phyloP scores from a whole-genome alignment of 352 stramenopile species.

The Globisporangium iwayamae region DNA sequence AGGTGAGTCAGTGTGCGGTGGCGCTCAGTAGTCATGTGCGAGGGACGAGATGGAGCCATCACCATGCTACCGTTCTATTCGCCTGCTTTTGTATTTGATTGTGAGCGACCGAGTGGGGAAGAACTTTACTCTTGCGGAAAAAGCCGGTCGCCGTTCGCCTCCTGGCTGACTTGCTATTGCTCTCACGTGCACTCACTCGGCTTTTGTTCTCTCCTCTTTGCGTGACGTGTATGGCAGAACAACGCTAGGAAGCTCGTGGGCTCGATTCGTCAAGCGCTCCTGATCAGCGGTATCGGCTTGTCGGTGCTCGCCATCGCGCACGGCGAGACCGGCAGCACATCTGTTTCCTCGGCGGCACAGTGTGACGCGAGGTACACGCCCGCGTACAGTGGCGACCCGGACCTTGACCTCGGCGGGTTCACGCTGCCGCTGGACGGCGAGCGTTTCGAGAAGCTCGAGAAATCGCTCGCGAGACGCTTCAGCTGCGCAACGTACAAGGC shows the following conservation, averaged over 20 bases:
- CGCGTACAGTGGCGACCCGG: constrained; percentile 18
- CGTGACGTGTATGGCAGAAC: background rate
- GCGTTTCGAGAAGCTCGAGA: constrained; percentile 35
- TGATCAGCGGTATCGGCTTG: constrained; percentile 45
- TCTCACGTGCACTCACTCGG: background rate
- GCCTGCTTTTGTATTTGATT: background rate
- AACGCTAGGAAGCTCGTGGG: constrained; percentile 2
- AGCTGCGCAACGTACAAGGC: constrained; percentile 64
- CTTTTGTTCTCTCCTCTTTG: background rate
- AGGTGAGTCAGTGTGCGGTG: constrained; percentile 19
- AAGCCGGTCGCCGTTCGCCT: background rate
- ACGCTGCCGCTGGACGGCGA: constrained; percentile 53
- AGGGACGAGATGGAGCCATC: background rate
- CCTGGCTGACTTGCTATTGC: background rate
- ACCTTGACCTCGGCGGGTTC: constrained; percentile 37
- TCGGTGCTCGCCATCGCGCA: constrained; percentile 42
- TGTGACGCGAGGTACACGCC: constrained; percentile 55
- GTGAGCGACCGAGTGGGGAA: background rate
- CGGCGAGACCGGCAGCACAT: constrained; percentile 18
- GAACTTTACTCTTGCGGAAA: background rate
- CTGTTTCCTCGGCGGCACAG: constrained; percentile 28
- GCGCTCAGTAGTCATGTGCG: background rate
- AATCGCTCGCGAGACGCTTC: constrained; percentile 44
- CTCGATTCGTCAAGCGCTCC: constrained; percentile 39
- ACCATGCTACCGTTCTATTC: background rate